Evolutionary conservation across 1,284 basidiomycete genomes (phyloP), one percentile per base, ranked within the genome.

Genomic region (Cryptococcus floricola): DNA sequence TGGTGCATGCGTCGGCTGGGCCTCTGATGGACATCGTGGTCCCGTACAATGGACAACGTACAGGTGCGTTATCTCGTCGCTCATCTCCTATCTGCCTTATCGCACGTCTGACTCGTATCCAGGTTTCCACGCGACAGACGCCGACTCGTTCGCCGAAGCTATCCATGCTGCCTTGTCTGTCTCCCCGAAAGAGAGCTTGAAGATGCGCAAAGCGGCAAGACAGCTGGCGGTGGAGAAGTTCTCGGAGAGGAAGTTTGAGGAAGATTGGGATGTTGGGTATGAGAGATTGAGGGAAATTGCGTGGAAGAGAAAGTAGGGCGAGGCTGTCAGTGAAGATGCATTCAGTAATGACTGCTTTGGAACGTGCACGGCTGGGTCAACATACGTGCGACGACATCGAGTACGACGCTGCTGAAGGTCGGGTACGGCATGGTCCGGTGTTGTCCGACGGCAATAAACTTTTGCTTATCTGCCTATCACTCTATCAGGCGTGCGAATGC

Each of bases 1-100:
- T 98, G 3, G 86, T 88, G 0, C 94, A 99, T 71, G 89, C 89
- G 0, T 96, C 92, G 0, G 95, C 90, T 0, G 95, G 96, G 0
- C 96, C 95, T 0, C 73, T 94, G 34, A 81, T 87, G 52, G 95
- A 98, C 73, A 98, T 98, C 57, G 86, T 96, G 37, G 85, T 92
- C 1, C 88, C 89, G 0, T 84, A 84, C 68, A 77, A 87, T 19
- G 85, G 84, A 12, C 72, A 85, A 66, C 79, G 78, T 8, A 92
- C 91, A 50, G 89, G 87, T 85, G 62, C 53, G 77, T 68, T 37
- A 10, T n/a, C 5, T 12, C 31, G 6, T 27, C 31, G 16, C 23
- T 3, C 28, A 14, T 28, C 46, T 28, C 31, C 10, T n/a, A 23
- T 31, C 28, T 27, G n/a, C 12, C 19, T 16, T 48, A 18, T 28